Evolutionary conservation across 306 rosid genomes (phyloP), one percentile per base, ranked within the genome.

Genomic region (Spatholobus suberectus): DNA sequence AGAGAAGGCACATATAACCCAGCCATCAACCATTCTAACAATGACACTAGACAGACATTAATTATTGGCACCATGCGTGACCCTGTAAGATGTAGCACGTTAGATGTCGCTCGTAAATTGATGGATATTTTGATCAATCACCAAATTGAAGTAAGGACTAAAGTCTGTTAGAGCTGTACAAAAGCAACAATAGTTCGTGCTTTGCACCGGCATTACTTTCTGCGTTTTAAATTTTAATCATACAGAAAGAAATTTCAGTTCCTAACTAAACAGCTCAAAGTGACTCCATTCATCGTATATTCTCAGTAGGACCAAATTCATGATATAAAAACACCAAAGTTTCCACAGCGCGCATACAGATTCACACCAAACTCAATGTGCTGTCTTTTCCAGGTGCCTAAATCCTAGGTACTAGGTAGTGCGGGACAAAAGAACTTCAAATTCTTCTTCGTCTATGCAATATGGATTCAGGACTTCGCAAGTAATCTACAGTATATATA

Each of bases 321-420:
- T 11, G 38, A 61, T 27, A 27, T 61, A 4, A 26, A 27, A 27
- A 12, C 40, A 27, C 40, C 41, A 29, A 65, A 32, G 70, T 65
- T 65, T 32, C 70, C 14, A 17, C 26, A n/a, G 14, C n/a, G n/a
- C n/a, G n/a, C 26, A n/a, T 26, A 5, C 35, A 61, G 21, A 61
- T 61, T 61, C 38, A 14, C 10, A 65, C 71, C 71, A 17, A 34
- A 65, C 46, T n/a, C 27, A 29, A 3, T 63, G 70, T 63, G 13
- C 23, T 32, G 70, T 63, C 70, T 14, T 63, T 63, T 35, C 26
- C 71, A 65, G 71, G 71, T n/a, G 71, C 71, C 71, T 35, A 65
- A 35, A 35, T 65, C 47, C 3, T 65, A 65, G 69, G 12, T 14
- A 29, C 41, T 61, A 24, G 63, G 32, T 32, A 23, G 21, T 62